A percentile compares a stretch with the other conserved stretches of the same genome.
Conservation (phyloP, 1,139 yeast species). For the Candida sp. region DNA sequence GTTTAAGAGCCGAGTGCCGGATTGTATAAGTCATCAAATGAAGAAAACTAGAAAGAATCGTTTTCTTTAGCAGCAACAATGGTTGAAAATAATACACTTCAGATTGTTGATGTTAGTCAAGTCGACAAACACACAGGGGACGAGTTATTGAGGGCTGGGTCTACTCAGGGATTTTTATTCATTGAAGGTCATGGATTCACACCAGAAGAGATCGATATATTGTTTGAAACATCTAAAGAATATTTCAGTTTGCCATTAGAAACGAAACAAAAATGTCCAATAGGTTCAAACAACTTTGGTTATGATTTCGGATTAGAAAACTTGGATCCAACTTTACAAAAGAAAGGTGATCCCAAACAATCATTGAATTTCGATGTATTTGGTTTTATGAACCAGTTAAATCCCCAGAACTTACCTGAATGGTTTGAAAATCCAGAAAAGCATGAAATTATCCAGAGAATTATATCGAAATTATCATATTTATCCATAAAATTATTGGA, state of each 20-base stretch:
- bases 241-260: conserved; percentile 53
- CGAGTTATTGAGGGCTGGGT: conserved; percentile 59
- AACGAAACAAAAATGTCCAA: conserved; percentile 45
- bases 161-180: conserved; percentile 67
- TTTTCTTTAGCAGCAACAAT: background rate
- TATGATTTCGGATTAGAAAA: conserved; percentile 60
- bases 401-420: conserved; percentile 34
- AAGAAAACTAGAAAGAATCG: background rate
- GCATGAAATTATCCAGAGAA: conserved; percentile 24
- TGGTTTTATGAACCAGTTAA: conserved; percentile 36
- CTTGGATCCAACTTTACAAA: conserved; percentile 44
- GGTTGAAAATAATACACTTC: conserved; percentile 31
- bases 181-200: conserved; percentile 71
- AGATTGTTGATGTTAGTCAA: conserved; percentile 54
- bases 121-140: conserved; percentile 43
- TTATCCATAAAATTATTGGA: conserved; percentile 40
- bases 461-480: conserved; percentile 38
- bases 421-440: conserved; percentile 38
- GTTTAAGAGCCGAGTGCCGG: background rate
- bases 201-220: conserved; percentile 50
- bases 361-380: conserved; percentile 45
- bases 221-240: conserved; percentile 51
- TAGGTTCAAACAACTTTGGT: conserved; percentile 56
- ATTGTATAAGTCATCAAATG: background rate
- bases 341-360: conserved; percentile 61